Evolutionary conservation across 1,284 basidiomycete species (phyloP).

Genomic region (Cutaneotrichosporon sp.): DNA sequence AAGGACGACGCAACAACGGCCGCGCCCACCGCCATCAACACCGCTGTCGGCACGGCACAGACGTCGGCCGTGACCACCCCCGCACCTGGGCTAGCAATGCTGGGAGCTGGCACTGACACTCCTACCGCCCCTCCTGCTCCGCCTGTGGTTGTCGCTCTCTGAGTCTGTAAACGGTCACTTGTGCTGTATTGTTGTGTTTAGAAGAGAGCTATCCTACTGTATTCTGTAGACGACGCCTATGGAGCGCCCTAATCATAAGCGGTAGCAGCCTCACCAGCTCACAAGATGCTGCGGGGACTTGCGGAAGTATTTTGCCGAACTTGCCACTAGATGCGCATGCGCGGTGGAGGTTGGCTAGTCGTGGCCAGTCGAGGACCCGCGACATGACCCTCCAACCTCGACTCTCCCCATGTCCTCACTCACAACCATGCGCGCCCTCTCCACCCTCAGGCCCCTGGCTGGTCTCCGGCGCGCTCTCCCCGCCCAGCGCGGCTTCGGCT

Average conservation of each 20-base stretch:
- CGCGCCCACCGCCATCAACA: not conserved
- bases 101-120: not conserved
- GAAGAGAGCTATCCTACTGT: not conserved
- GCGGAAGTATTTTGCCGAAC: constrained; percentile 4
- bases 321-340: not conserved
- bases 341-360: not conserved
- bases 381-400: no score
- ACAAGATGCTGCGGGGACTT: no score
- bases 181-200: not conserved
- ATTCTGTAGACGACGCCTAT: not conserved
- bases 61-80: constrained; percentile 5
- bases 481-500: constrained; percentile 9
- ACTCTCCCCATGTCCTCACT: not conserved
- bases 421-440: constrained; percentile 1
- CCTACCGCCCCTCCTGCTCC: not conserved
- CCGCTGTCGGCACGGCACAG: constrained; percentile 12
- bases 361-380: no score
- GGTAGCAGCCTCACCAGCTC: no score
- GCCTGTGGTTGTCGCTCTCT: not conserved
- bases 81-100: not conserved
- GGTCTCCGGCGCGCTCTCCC: not conserved
- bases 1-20: not conserved
- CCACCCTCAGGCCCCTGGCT: not conserved
- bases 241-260: not conserved
- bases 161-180: not conserved